phyloP scores from a whole-genome alignment of 2,329 filamentous ascomycete species.

The Claviceps capensis region DNA sequence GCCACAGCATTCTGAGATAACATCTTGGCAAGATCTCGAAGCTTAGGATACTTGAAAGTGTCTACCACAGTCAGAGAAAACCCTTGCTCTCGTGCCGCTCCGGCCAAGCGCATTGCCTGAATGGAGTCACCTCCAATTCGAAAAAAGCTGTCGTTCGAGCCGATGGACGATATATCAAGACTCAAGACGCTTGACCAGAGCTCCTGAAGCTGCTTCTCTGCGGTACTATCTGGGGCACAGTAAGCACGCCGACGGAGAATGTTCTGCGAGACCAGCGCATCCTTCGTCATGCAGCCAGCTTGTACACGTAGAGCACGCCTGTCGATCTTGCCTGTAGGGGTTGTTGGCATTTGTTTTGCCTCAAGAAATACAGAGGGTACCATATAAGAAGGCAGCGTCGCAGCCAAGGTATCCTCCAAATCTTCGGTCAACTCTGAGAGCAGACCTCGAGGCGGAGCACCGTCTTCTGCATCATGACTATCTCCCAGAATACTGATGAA shows the following conservation, averaged over 20 bases:
- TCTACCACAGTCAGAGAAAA: conserved; percentile 10
- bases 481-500: not conserved
- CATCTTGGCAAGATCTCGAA: not conserved
- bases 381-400: not conserved
- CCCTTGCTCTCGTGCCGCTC: conserved; percentile 7
- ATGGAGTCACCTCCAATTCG: conserved; percentile 18
- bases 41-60: conserved; percentile 9
- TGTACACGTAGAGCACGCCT: not conserved
- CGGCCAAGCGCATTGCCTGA: conserved; percentile 12
- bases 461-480: not conserved
- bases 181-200: conserved; percentile 21
- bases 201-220: not conserved
- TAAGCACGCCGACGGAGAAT: not conserved
- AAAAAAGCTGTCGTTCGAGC: conserved; percentile 14
- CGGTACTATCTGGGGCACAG: not conserved
- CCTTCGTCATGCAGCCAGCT: not conserved
- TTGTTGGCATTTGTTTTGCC: not conserved
- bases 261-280: not conserved
- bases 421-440: not conserved
- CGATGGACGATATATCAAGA: conserved; percentile 10
- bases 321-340: not conserved
- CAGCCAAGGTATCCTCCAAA: not conserved
- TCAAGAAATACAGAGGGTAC: not conserved
- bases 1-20: not conserved
- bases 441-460: not conserved